These are phyloP conservation scores for Kitagawia praeruptora DNA, from an alignment of 129 eudicot genomes.

Conservation along the genomic window DNA sequence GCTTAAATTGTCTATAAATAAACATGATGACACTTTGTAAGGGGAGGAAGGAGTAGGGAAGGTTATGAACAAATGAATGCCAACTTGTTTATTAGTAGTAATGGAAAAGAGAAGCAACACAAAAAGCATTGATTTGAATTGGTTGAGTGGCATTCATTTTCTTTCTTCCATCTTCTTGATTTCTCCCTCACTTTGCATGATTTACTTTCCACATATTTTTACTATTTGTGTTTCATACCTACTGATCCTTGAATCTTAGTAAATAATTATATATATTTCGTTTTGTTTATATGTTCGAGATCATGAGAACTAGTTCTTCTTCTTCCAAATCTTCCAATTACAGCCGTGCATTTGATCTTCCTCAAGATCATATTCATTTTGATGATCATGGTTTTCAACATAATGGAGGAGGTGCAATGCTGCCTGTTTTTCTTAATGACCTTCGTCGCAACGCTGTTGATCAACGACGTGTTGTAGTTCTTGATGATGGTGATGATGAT, in stretches of 20 bases:
- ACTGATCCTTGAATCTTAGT: neutral
- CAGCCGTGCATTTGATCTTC: slow-evolving; percentile 41
- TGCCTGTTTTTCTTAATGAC: slow-evolving; percentile 72
- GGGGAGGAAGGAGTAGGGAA: neutral
- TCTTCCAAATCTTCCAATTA: slow-evolving; percentile 37
- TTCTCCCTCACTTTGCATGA: neutral
- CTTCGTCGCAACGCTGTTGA: slow-evolving; percentile 31
- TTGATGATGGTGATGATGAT: slow-evolving; percentile 20
- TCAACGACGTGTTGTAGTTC: neutral
- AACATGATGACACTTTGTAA: neutral
- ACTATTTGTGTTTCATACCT: neutral
- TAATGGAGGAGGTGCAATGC: slow-evolving; percentile 62
- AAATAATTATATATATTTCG: neutral
- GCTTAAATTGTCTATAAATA: too few relatives aligned
- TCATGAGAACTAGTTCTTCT: slow-evolving; percentile 23
- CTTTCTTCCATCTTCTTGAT: slow-evolving; percentile 10
- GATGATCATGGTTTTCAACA: slow-evolving; percentile 20
- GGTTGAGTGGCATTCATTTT: slow-evolving; percentile 46
- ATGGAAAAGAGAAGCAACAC: slow-evolving; percentile 1
- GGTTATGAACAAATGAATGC: slow-evolving; percentile 5
- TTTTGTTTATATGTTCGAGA: neutral
- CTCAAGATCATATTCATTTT: slow-evolving; percentile 29
- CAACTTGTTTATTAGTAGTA: slow-evolving; percentile 29
- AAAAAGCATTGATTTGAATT: slow-evolving; percentile 51
- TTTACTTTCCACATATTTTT: neutral